Conservation (phyloP, 1,284 basidiomycete species). For the Bondarzewia mesenterica region DNA sequence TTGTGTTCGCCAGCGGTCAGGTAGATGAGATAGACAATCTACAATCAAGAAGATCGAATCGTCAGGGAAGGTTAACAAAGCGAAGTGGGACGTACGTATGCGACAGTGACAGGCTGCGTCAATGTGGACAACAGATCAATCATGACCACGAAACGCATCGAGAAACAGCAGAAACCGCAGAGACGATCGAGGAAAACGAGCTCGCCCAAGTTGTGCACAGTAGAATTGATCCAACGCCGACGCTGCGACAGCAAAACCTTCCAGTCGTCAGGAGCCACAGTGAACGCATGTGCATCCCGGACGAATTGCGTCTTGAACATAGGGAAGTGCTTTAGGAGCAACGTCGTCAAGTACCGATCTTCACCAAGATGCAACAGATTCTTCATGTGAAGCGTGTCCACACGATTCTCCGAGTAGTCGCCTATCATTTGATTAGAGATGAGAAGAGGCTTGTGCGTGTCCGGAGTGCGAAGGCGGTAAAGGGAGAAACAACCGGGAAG, state of each 20-base stretch:
- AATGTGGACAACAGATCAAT: constrained; percentile 87
- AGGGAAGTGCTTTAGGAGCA: constrained; percentile 92
- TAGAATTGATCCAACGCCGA: constrained; percentile 99
- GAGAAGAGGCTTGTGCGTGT: constrained; percentile 85
- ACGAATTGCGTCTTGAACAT: constrained; percentile 92
- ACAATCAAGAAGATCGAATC: constrained; percentile 10
- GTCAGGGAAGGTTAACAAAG: neutral
- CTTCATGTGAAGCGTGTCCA: constrained; percentile 97
- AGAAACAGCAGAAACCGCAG: constrained; percentile 97
- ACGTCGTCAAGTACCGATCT: constrained; percentile 95
- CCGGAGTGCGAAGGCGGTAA: constrained; percentile 88
- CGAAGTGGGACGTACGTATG: constrained; percentile 61
- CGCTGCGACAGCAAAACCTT: constrained; percentile 93
- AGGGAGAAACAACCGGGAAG: constrained; percentile 96
- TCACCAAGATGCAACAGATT: constrained; percentile 95
- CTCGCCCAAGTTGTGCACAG: constrained; percentile 94
- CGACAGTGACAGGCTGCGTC: constrained; percentile 88
- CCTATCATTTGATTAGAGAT: constrained; percentile 85
- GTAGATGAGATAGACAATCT: constrained; percentile 87
- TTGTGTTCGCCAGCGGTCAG: constrained; percentile 58
- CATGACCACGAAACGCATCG: constrained; percentile 98
- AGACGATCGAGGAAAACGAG: constrained; percentile 89
- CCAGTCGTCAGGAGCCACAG: constrained; percentile 91
- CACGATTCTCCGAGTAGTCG: constrained; percentile 93
- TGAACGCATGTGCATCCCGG: constrained; percentile 87